phyloP scores from a whole-genome alignment of 139 green algal genomes.

The Coccomyxa sp. region DNA sequence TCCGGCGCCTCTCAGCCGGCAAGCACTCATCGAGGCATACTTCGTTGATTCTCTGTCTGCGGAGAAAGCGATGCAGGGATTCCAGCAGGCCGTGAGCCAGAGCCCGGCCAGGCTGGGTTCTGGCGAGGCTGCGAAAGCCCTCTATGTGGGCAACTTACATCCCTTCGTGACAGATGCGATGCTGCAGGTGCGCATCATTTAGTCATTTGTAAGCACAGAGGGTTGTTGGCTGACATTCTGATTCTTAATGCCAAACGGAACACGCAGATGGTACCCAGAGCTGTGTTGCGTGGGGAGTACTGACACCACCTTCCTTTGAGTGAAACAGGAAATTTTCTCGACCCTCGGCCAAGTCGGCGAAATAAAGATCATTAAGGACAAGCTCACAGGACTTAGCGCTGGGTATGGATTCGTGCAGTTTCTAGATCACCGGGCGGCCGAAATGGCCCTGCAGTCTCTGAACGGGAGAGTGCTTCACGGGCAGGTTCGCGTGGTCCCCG shows the following conservation, averaged over 20 bases:
- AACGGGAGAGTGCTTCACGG: constrained; percentile 41
- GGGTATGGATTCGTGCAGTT: constrained; percentile 75
- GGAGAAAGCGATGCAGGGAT: background rate
- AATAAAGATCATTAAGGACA: constrained; percentile 64
- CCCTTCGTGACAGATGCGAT: constrained; percentile 49
- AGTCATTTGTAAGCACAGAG: too few species aligned
- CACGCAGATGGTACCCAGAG: background rate
- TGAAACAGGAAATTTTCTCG: constrained; percentile 27
- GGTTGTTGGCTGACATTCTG: background rate
- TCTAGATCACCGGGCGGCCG: constrained; percentile 27
- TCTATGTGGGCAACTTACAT: constrained; percentile 68
- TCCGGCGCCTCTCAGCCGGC: too few species aligned
- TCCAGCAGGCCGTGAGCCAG: background rate
- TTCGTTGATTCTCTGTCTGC: background rate
- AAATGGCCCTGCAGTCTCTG: constrained; percentile 29
- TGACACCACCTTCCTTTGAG: background rate
- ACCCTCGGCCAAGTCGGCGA: constrained; percentile 39
- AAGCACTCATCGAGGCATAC: too few species aligned
- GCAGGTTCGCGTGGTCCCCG: constrained; percentile 10
- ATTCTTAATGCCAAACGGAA: background rate
- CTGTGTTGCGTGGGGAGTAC: background rate
- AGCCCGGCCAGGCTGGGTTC: background rate
- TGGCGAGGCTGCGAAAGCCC: background rate
- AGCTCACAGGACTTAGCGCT: constrained; percentile 37
- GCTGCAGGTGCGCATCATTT: constrained; percentile 19